These are phyloP conservation scores for Thielaviopsis euricoi DNA, from an alignment of 2,329 filamentous ascomycete species.

Conservation along the genomic window DNA sequence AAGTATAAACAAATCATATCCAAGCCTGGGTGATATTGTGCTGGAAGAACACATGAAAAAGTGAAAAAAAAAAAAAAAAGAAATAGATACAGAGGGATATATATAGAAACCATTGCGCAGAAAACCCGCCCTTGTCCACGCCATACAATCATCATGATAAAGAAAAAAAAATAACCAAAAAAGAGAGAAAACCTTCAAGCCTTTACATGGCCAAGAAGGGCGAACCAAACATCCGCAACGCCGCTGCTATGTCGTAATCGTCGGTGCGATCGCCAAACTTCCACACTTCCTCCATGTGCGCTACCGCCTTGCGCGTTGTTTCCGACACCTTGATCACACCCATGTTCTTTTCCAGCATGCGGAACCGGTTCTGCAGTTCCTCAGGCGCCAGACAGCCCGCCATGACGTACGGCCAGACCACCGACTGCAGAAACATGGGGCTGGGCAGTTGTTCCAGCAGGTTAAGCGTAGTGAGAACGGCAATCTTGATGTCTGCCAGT, in stretches of 20 bases:
- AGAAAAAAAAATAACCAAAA: not conserved
- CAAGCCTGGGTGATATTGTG: not conserved
- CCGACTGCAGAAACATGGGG: slow-evolving; percentile 20
- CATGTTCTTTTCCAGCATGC: slow-evolving; percentile 24
- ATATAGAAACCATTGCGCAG: not conserved
- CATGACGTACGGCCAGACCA: slow-evolving; percentile 27
- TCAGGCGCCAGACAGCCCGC: slow-evolving; percentile 24
- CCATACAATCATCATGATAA: not conserved
- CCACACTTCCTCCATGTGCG: slow-evolving; percentile 32
- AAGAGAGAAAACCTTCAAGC: not conserved
- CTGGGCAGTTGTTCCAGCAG: slow-evolving; percentile 21
- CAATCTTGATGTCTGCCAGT: slow-evolving; percentile 23
- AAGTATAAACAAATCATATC: not conserved
- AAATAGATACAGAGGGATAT: not conserved
- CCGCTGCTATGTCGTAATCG: slow-evolving; percentile 4
- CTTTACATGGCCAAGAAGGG: slow-evolving; percentile 9
- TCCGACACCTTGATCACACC: slow-evolving; percentile 29
- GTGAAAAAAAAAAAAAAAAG: not conserved
- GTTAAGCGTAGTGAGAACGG: slow-evolving; percentile 16
- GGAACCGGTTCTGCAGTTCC: slow-evolving; percentile 26
- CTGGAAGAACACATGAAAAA: no score
- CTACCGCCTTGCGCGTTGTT: slow-evolving; percentile 25
- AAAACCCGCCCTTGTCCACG: not conserved
- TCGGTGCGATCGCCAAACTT: slow-evolving; percentile 11
- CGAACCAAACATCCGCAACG: slow-evolving; percentile 4